Percentiles rank a stretch among this genome's conserved stretches.
phyloP scores from a whole-genome alignment of 2,329 filamentous ascomycete genomes.

The Gaeumannomyces sp. region DNA sequence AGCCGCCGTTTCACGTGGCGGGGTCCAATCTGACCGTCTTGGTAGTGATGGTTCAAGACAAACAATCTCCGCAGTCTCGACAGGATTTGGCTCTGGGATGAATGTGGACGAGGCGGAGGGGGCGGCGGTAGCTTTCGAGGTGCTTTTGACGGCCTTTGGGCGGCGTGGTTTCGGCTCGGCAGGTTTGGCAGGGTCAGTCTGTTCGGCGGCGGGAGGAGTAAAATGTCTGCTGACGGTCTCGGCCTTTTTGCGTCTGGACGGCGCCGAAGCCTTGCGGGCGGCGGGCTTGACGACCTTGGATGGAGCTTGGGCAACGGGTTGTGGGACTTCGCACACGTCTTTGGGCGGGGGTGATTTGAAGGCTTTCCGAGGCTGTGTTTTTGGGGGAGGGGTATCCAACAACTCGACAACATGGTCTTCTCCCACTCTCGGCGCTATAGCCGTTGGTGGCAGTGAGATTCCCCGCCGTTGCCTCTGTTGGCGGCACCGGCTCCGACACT shows the following conservation, averaged over 20 bases:
- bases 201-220: slow-evolving; percentile 13
- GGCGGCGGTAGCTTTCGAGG: neutral
- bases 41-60: slow-evolving; percentile 43
- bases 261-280: neutral
- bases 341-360: slow-evolving; percentile 6
- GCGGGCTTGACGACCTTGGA: slow-evolving; percentile 7
- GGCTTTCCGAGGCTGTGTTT: slow-evolving; percentile 1
- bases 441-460: too few relatives aligned
- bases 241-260: slow-evolving; percentile 17
- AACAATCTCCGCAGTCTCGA: slow-evolving; percentile 23
- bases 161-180: neutral
- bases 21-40: slow-evolving; percentile 63
- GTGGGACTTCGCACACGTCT: neutral
- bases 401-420: neutral
- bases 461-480: neutral
- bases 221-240: slow-evolving; percentile 31
- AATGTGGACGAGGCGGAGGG: neutral
- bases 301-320: neutral
- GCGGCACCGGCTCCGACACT: neutral
- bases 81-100: neutral
- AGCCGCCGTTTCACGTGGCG: slow-evolving; percentile 32
- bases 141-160: neutral
- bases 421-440: neutral
- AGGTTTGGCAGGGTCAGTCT: slow-evolving; percentile 3
- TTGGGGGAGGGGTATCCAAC: neutral